Conservation (phyloP, 768 basidiomycete genomes). For the Cystobasidium ongulense region DNA sequence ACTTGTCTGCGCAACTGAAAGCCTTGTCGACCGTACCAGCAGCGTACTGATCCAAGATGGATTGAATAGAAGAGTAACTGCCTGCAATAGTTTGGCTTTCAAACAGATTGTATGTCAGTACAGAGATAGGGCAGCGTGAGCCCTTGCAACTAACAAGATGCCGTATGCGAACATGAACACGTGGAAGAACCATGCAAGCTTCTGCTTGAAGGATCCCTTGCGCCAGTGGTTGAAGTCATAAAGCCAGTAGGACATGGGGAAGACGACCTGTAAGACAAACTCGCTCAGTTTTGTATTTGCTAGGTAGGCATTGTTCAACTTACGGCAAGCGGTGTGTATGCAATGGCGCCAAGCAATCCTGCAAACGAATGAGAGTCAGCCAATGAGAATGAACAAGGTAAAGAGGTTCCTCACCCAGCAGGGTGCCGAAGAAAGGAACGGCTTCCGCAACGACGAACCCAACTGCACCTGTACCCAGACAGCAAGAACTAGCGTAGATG, state of each 20-base stretch:
- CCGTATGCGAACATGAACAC: background rate
- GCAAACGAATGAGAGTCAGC: background rate
- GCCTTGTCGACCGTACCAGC: background rate
- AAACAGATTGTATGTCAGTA: background rate
- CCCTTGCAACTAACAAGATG: background rate
- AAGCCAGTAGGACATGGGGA: background rate
- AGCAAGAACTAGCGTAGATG: too few relatives aligned
- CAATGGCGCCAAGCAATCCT: background rate
- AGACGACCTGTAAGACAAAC: background rate
- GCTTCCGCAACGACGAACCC: conserved; percentile 36
- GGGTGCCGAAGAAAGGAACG: conserved; percentile 36
- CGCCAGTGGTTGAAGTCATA: background rate
- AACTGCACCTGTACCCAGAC: conserved; percentile 4
- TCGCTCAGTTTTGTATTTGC: background rate
- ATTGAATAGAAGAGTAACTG: background rate
- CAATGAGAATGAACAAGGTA: background rate
- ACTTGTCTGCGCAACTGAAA: conserved; percentile 10
- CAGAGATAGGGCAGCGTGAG: too few relatives aligned
- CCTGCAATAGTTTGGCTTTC: background rate
- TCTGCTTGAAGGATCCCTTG: background rate
- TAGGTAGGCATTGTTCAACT: background rate
- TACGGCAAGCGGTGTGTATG: conserved; percentile 3
- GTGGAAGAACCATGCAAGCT: background rate
- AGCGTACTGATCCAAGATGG: background rate
- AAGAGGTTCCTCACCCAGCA: background rate